A percentile compares a stretch with the other conserved stretches of the same genome.
Evolutionary conservation across 2,329 filamentous ascomycete species (phyloP).

Genomic region (Scytalidium sp.): DNA sequence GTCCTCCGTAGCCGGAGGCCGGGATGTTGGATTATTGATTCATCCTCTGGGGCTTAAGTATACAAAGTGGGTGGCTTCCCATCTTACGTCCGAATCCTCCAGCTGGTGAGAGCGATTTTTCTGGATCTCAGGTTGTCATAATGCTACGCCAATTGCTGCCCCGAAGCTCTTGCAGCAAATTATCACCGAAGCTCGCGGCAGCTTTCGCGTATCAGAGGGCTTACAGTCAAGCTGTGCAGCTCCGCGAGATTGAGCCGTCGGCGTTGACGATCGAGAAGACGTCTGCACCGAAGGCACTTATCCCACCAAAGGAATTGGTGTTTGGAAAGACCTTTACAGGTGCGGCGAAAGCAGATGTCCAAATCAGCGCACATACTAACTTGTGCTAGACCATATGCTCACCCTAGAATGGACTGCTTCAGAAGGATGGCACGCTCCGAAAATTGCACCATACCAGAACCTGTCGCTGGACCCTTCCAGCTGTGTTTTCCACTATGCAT

Average conservation of each 20-base stretch:
- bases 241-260: constrained; percentile 70
- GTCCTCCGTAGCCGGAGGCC: background rate
- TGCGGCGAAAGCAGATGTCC: constrained; percentile 33
- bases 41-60: background rate
- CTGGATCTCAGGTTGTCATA: constrained; percentile 9
- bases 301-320: constrained; percentile 75
- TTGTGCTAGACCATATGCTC: constrained; percentile 84
- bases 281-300: constrained; percentile 68
- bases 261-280: constrained; percentile 75
- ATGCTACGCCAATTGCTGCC: constrained; percentile 47
- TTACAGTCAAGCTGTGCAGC: constrained; percentile 51
- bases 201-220: constrained; percentile 32
- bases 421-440: constrained; percentile 70
- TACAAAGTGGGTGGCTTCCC: background rate
- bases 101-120: background rate
- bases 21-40: background rate
- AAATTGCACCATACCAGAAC: constrained; percentile 93
- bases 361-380: constrained; percentile 4
- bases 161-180: constrained; percentile 35
- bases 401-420: constrained; percentile 86
- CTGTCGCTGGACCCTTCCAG: constrained; percentile 93
- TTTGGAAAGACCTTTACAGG: constrained; percentile 92
- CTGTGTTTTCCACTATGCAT: constrained; percentile 98
- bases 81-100: background rate
- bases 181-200: constrained; percentile 29